Base-by-base conservation (phyloP, 441 rosid species). In the Jatropha podagrica region DNA sequence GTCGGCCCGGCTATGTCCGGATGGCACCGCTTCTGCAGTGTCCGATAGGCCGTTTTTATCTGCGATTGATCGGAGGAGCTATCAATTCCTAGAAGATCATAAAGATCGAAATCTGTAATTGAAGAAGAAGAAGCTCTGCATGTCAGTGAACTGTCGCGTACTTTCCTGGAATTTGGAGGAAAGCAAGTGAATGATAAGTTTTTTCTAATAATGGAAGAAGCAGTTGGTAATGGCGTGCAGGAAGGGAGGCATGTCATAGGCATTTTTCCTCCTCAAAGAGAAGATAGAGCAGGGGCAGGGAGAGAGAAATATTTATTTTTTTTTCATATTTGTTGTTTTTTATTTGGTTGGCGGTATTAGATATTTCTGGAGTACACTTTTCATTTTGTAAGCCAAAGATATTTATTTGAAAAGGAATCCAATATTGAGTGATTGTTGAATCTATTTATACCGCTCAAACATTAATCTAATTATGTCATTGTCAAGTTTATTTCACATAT, bases 1-100 rank as follows among this genome's bases (percentile, higher is more conserved):
- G 91, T 68, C 0, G 83, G 79, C 8, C 98, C 98, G 0, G 92
- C 97, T 9, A 94, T 88, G 68, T 94, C 97, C 0, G 95, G 98
- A 65, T 94, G 97, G 75, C 97, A 94, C 5, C 88, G 82, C 78
- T 92, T 94, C 84, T 94, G 97, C 52, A 92, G 80, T 9, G 72
- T 42, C 41, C 97, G 88, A 20, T 95, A 95, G 0, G 97, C 97
- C 18, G 78, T 48, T 81, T 92, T 92, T 46, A 95, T 92, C 82
- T 91, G 89, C 41, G 90, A 74, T 23, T 85, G 89, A 63, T 86
- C 78, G 3, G 88, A 88, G 15, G 83, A 72, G 71, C 89, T 86
- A 14, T 92, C 93, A 42, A 95, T 55, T 15, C 97, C 98, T 4
- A 95, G 81, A 71, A 95, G 90, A 73, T 91, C 95, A 41, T 92